Conservation (phyloP, 2,329 filamentous ascomycete genomes). For the Emergomyces africanus region DNA sequence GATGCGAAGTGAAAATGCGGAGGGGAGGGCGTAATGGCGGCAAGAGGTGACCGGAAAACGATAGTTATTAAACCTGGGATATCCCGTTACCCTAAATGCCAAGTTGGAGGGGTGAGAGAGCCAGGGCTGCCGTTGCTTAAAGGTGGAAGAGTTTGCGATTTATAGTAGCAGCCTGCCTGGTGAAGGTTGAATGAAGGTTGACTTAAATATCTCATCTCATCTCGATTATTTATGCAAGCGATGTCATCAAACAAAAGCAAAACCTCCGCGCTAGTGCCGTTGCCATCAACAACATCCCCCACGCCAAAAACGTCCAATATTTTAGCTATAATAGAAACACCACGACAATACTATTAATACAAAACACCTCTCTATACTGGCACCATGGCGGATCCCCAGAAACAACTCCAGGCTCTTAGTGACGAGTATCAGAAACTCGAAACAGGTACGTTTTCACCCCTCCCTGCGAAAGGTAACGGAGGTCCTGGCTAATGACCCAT, state of each 20-base stretch:
- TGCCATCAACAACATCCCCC: slow-evolving; percentile 1
- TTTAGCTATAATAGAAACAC: neutral
- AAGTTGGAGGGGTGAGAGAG: neutral
- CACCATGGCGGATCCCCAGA: slow-evolving; percentile 59
- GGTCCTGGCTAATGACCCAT: neutral
- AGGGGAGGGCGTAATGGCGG: neutral
- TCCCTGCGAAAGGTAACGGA: neutral
- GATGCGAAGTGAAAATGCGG: neutral
- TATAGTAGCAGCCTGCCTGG: neutral
- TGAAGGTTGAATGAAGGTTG: neutral
- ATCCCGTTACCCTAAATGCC: neutral
- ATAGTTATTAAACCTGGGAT: neutral
- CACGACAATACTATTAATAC: neutral
- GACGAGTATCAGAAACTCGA: slow-evolving; percentile 83
- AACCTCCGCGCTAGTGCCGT: slow-evolving; percentile 8
- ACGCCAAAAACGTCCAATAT: neutral
- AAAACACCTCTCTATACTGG: neutral
- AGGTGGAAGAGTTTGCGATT: neutral
- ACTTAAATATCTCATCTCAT: too few species aligned
- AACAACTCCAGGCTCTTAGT: slow-evolving; percentile 65
- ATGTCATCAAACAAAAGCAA: neutral
- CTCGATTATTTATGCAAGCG: neutral
- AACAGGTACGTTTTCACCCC: slow-evolving; percentile 44
- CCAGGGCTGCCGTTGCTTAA: neutral
- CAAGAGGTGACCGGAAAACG: neutral